Conservation (phyloP, 768 basidiomycete genomes). For the Mycena epipterygia region DNA sequence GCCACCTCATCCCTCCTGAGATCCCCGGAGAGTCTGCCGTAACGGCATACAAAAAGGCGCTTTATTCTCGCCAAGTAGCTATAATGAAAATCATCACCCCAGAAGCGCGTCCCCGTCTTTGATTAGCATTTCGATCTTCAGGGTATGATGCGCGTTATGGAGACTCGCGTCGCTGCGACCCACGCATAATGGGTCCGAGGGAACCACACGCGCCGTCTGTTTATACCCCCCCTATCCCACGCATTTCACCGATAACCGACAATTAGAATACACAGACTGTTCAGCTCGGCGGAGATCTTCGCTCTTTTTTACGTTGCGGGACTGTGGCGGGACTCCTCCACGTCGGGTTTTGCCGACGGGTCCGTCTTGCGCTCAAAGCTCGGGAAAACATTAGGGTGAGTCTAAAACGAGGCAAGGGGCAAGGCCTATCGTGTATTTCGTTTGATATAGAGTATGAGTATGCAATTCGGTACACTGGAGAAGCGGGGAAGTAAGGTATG, state of each 20-base stretch:
- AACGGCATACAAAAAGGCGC: conserved; percentile 4
- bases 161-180: neutral
- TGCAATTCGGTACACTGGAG: conserved; percentile 18
- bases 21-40: conserved; percentile 19
- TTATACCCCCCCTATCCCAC: conserved; percentile 4
- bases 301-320: neutral
- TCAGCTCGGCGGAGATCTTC: conserved; percentile 23
- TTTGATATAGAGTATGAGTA: conserved; percentile 31
- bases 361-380: conserved; percentile 15
- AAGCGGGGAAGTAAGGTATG: too few relatives aligned
- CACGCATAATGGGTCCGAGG: conserved; percentile 15
- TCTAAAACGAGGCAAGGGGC: too few relatives aligned
- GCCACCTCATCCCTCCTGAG: conserved; percentile 4
- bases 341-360: conserved; percentile 3
- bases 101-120: too few relatives aligned
- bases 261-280: neutral
- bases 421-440: conserved; percentile 36
- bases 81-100: conserved; percentile 26
- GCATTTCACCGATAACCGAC: neutral
- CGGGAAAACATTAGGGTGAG: neutral
- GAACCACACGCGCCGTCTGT: conserved; percentile 7
- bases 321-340: neutral
- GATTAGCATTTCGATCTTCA: conserved; percentile 26
- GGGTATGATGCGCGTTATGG: neutral
- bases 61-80: neutral